phyloP scores from a whole-genome alignment of 768 basidiomycete genomes.

The Mycena pura region DNA sequence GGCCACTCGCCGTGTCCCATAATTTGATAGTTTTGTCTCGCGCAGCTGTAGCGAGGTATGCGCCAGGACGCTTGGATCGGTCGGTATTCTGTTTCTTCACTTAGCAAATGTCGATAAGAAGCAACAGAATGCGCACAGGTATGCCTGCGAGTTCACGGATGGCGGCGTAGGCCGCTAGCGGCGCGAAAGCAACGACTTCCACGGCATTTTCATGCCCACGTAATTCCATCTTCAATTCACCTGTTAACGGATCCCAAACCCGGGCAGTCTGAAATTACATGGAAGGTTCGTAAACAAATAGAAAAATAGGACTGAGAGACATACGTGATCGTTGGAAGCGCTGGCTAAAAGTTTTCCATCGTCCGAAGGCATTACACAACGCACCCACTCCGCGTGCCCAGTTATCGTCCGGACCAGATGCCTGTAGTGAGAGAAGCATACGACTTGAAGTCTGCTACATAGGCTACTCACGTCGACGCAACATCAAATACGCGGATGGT shows the following conservation, averaged over 20 bases:
- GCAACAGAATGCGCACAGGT: slow-evolving; percentile 47
- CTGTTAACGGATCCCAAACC: slow-evolving; percentile 75
- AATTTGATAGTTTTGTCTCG: slow-evolving; percentile 92
- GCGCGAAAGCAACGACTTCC: slow-evolving; percentile 83
- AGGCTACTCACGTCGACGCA: slow-evolving; percentile 71
- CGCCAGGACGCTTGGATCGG: slow-evolving; percentile 53
- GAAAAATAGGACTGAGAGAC: slow-evolving; percentile 30
- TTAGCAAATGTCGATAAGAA: slow-evolving; percentile 16
- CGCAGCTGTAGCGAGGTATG: slow-evolving; percentile 81
- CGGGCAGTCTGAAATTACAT: slow-evolving; percentile 66
- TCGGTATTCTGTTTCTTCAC: slow-evolving; percentile 53
- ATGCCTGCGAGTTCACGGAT: slow-evolving; percentile 81
- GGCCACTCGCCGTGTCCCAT: slow-evolving; percentile 88
- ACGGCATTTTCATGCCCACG: slow-evolving; percentile 90
- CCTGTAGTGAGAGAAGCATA: slow-evolving; percentile 43
- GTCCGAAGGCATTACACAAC: slow-evolving; percentile 65
- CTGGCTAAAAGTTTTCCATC: slow-evolving; percentile 81
- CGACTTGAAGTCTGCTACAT: too few species aligned
- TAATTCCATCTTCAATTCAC: slow-evolving; percentile 82
- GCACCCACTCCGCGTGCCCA: slow-evolving; percentile 88
- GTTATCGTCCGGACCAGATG: slow-evolving; percentile 77
- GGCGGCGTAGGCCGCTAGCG: slow-evolving; percentile 72
- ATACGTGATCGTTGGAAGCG: slow-evolving; percentile 87
- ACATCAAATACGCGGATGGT: slow-evolving; percentile 90
- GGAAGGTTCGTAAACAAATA: background rate